Evolutionary conservation across 495 filamentous ascomycete genomes (phyloP), one percentile per base, ranked within the genome.

Genomic region (Emericellopsis terricola): DNA sequence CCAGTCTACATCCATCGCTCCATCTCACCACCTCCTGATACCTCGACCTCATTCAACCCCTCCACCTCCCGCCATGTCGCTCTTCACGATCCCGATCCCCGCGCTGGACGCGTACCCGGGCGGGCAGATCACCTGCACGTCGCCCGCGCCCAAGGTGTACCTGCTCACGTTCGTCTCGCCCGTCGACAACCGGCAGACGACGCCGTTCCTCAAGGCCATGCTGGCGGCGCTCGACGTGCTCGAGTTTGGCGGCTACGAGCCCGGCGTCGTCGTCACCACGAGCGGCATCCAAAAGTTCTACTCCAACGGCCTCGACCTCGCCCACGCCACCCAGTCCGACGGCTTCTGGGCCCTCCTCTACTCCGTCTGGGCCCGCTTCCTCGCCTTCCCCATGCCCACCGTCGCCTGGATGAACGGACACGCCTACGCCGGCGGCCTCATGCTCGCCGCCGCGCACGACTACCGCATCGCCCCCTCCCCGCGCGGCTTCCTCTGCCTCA

Each of bases 311-410:
- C 60, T 87, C 7, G 78, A 87, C 49, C 59, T 79, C 13, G 60
- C 69, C 10, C 53, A 69, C 39, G 73, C 68, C 2, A 34, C 55
- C 1, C 47, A 51, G 14, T 62, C 56, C 0, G 48, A 59, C 8
- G 56, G 57, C 0, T 83, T 78, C 49, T 52, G 69, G 5, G 57
- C 65, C 4, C 45, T 64, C 1, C 47, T 83, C 3, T 81, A 71
- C 58, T 53, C 54, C 10, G 44, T 82, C 2, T 78, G 67, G 43
- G 42, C 52, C 13, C 51, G 77, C 3, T 52, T 81, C 4, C 41
- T 84, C 26, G 78, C 76, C 36, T 83, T 76, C 48, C 77, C 78
- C 19, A 85, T 85, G 80, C 81, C 81, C n/a, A 86, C 80, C 0
- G 50, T 87, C 30, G 71, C 76, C 10, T 56, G 84, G 2, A 31